Evolutionary conservation across 805 yeast genomes (phyloP).

Genomic region (Barnettozyma populi): DNA sequence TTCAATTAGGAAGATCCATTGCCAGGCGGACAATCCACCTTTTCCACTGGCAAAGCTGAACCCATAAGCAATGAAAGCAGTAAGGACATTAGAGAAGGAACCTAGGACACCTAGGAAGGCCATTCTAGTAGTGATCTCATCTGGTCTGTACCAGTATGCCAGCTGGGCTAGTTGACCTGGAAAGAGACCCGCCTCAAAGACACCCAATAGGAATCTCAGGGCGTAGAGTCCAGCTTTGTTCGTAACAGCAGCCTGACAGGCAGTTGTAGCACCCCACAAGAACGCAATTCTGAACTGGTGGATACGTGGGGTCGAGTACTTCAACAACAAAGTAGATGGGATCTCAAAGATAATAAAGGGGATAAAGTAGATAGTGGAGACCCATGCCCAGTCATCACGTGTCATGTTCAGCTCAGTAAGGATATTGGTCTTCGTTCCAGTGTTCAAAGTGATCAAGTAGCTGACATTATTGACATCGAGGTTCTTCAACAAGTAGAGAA

Average conservation of each 20-base stretch:
- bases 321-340: slow-evolving; percentile 17
- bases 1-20: slow-evolving; percentile 20
- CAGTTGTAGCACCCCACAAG: slow-evolving; percentile 13
- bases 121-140: slow-evolving; percentile 22
- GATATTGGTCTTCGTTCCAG: slow-evolving; percentile 9
- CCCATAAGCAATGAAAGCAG: slow-evolving; percentile 24
- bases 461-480: slow-evolving; percentile 18
- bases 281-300: slow-evolving; percentile 11
- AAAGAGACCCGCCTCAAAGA: slow-evolving; percentile 18
- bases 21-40: slow-evolving; percentile 15
- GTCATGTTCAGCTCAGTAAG: slow-evolving; percentile 9
- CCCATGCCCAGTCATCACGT: slow-evolving; percentile 12
- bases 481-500: slow-evolving; percentile 14
- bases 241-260: slow-evolving; percentile 17
- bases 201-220: slow-evolving; percentile 14
- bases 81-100: slow-evolving; percentile 21
- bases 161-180: slow-evolving; percentile 20
- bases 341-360: slow-evolving; percentile 17
- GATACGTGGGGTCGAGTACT: slow-evolving; percentile 13
- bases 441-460: slow-evolving; percentile 11
- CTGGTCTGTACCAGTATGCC: slow-evolving; percentile 22
- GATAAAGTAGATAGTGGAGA: slow-evolving; percentile 14
- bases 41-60: slow-evolving; percentile 14
- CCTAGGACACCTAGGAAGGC: slow-evolving; percentile 23
- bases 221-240: slow-evolving; percentile 13